Evolutionary conservation across 352 stramenopile species (phyloP).

Genomic region (Phytopythium ostracodes): DNA sequence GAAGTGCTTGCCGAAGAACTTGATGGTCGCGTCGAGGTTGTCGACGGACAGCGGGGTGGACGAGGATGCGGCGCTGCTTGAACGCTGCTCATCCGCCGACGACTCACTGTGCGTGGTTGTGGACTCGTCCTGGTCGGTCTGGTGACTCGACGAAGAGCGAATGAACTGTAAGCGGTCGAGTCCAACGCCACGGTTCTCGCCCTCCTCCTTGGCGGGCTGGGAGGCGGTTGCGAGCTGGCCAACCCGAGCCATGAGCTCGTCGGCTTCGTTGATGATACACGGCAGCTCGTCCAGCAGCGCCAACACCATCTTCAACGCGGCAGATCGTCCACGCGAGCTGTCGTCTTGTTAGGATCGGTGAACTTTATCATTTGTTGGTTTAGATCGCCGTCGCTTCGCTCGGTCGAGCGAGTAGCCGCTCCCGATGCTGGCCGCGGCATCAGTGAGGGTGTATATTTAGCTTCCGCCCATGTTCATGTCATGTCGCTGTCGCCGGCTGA

Average conservation of each 20-base stretch:
- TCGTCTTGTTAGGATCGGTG: too few relatives aligned
- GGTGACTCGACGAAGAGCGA: background rate
- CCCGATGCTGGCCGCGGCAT: too few relatives aligned
- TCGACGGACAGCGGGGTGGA: background rate
- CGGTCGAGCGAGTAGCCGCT: too few relatives aligned
- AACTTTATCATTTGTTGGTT: too few relatives aligned
- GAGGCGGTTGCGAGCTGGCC: constrained; percentile 19
- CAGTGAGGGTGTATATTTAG: constrained; percentile 1
- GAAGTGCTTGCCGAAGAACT: constrained; percentile 48
- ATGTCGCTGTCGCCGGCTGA: background rate
- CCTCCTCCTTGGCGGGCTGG: background rate
- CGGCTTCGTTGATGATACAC: constrained; percentile 51
- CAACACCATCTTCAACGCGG: constrained; percentile 28
- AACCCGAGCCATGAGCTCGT: constrained; percentile 50
- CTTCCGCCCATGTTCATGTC: background rate
- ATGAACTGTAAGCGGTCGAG: background rate
- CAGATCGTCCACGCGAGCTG: background rate
- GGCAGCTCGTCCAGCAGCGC: constrained; percentile 60
- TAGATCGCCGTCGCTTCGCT: background rate
- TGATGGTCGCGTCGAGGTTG: constrained; percentile 26
- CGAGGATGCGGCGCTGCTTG: background rate
- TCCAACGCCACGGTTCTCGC: background rate
- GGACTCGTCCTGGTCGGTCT: constrained; percentile 1
- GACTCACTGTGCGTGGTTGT: background rate
- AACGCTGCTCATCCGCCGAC: background rate